Percentiles rank a stretch among this genome's conserved stretches.
Evolutionary conservation across 2,329 filamentous ascomycete genomes (phyloP).

Genomic region (Neophaeococcomyces aloes): DNA sequence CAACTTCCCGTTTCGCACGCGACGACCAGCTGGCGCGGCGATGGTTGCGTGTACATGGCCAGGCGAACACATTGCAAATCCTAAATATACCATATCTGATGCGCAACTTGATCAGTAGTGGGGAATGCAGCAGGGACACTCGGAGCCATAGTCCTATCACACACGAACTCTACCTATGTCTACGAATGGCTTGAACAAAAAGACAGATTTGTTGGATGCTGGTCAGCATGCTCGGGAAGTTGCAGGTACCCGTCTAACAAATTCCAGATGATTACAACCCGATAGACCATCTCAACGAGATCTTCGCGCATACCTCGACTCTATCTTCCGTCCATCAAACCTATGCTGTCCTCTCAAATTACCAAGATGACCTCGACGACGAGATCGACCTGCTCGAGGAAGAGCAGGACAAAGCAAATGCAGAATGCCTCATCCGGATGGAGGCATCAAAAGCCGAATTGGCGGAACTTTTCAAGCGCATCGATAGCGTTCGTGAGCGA

Average conservation of each 20-base stretch:
- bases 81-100: neutral
- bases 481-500: constrained; percentile 80
- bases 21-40: neutral
- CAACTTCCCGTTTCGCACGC: neutral
- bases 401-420: constrained; percentile 71
- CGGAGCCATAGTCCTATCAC: too few species aligned
- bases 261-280: constrained; percentile 71
- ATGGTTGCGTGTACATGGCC: neutral
- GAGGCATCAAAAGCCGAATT: constrained; percentile 84
- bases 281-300: constrained; percentile 80
- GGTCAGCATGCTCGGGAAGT: constrained; percentile 24
- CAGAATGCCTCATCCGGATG: constrained; percentile 82
- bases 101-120: too few species aligned
- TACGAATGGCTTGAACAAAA: constrained; percentile 16
- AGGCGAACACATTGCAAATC: neutral
- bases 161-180: constrained; percentile 3
- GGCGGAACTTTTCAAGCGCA: constrained; percentile 81
- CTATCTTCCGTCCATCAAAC: constrained; percentile 66
- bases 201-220: constrained; percentile 35
- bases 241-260: constrained; percentile 3
- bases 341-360: constrained; percentile 59
- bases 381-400: constrained; percentile 64
- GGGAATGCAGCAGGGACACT: too few species aligned
- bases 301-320: constrained; percentile 83
- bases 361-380: constrained; percentile 71